A percentile compares a stretch with the other conserved stretches of the same genome.
phyloP scores from a whole-genome alignment of 176 grass and related monocot genomes.

The Carex littledalei region DNA sequence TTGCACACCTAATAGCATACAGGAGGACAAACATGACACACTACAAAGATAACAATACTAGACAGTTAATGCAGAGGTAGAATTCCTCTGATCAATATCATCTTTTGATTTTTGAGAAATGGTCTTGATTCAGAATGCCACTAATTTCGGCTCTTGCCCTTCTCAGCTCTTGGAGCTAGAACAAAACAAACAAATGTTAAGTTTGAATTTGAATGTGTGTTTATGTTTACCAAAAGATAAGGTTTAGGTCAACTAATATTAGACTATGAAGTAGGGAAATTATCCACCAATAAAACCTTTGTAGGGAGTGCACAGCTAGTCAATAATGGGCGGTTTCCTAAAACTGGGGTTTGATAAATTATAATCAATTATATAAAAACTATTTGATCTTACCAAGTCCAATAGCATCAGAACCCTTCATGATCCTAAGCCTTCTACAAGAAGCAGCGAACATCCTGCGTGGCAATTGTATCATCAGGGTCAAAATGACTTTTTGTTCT shows the following conservation, averaged over 20 bases:
- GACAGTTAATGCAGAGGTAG: constrained; percentile 9
- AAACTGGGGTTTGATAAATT: neutral
- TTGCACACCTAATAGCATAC: constrained; percentile 20
- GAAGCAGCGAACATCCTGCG: constrained; percentile 17
- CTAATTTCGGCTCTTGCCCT: constrained; percentile 14
- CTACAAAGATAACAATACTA: constrained; percentile 24
- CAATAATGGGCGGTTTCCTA: neutral
- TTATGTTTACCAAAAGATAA: neutral
- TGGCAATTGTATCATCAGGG: neutral
- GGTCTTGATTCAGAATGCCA: neutral
- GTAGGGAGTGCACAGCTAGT: neutral
- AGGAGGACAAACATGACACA: constrained; percentile 7
- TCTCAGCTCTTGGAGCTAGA: constrained; percentile 19
- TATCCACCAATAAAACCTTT: neutral
- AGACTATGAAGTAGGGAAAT: neutral
- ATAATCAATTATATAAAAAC: neutral
- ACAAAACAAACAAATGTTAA: neutral
- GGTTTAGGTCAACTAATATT: neutral
- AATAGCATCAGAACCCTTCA: constrained; percentile 27
- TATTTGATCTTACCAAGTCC: constrained; percentile 18
- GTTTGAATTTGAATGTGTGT: neutral
- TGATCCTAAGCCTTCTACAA: constrained; percentile 27
- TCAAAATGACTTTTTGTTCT: neutral
- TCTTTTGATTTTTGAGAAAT: neutral
- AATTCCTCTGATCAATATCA: neutral